These are phyloP conservation scores for Mikania micrantha DNA, from an alignment of 129 eudicot genomes.

Conservation along the genomic window DNA sequence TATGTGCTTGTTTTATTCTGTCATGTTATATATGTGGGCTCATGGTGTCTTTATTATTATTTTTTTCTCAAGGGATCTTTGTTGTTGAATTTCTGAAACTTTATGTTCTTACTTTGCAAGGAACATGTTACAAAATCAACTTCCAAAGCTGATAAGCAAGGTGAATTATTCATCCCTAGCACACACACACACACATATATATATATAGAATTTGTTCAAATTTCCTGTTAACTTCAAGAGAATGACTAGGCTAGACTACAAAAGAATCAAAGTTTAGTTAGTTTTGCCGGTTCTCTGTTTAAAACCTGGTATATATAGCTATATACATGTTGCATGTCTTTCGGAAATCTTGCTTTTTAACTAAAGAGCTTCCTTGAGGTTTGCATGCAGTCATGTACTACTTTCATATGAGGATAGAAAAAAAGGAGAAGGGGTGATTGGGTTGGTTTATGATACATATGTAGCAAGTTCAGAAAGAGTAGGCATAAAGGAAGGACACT, in stretches of 20 bases:
- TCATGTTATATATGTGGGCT: slow-evolving; percentile 7
- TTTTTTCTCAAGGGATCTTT: neutral
- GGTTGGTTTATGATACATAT: slow-evolving; percentile 3
- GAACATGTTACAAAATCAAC: slow-evolving; percentile 22
- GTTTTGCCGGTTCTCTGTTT: neutral
- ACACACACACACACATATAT: no score
- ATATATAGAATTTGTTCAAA: neutral
- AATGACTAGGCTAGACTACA: neutral
- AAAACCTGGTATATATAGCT: neutral
- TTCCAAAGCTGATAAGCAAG: slow-evolving; percentile 17
- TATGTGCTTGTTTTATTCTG: slow-evolving; percentile 14
- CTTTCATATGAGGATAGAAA: neutral
- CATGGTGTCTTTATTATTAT: slow-evolving; percentile 6
- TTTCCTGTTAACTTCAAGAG: neutral
- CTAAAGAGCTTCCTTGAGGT: neutral
- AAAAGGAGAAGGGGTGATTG: neutral
- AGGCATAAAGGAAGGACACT: neutral
- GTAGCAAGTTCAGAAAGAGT: neutral
- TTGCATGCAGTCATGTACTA: neutral
- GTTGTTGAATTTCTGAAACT: slow-evolving; percentile 13
- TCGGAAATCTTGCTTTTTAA: neutral
- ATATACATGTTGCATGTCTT: neutral
- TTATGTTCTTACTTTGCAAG: slow-evolving; percentile 21
- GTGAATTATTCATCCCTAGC: neutral
- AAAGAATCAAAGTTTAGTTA: neutral